Conservation (phyloP, 352 stramenopile genomes). For the Phytophthora ramorum region DNA sequence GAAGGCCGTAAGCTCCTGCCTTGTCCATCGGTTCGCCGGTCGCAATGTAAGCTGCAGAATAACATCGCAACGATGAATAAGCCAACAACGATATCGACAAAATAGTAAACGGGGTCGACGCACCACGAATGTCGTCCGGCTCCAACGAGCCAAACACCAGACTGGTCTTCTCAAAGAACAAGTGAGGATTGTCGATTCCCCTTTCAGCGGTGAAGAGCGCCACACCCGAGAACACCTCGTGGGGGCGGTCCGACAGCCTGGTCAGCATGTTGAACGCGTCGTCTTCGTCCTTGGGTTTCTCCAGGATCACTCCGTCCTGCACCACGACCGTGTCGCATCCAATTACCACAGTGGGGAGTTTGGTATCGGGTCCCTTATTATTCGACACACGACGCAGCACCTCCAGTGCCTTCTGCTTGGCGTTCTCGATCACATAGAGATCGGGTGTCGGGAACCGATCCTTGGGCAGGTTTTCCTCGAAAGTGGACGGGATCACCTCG, state of each 20-base stretch:
- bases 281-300: constrained; percentile 88
- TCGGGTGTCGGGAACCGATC: constrained; percentile 68
- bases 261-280: constrained; percentile 85
- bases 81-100: neutral
- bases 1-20: constrained; percentile 91
- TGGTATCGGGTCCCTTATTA: constrained; percentile 2
- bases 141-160: constrained; percentile 68
- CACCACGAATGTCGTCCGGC: constrained; percentile 67
- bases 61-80: constrained; percentile 6
- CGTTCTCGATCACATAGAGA: constrained; percentile 82
- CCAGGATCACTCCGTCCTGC: constrained; percentile 83
- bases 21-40: constrained; percentile 94
- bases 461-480: constrained; percentile 86
- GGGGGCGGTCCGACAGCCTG: constrained; percentile 68
- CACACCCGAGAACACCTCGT: constrained; percentile 92
- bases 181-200: constrained; percentile 52
- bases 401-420: constrained; percentile 80
- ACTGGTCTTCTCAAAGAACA: constrained; percentile 77
- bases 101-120: constrained; percentile 4
- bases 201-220: constrained; percentile 65
- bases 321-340: constrained; percentile 92
- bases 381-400: constrained; percentile 56
- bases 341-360: constrained; percentile 60
- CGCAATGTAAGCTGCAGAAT: constrained; percentile 76
- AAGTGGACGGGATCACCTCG: constrained; percentile 82